A percentile compares a stretch with the other conserved stretches of the same genome.
These are phyloP conservation scores for Capsaspora owczarzaki DNA, from an alignment of 78 protist species.

Conservation along the genomic window DNA sequence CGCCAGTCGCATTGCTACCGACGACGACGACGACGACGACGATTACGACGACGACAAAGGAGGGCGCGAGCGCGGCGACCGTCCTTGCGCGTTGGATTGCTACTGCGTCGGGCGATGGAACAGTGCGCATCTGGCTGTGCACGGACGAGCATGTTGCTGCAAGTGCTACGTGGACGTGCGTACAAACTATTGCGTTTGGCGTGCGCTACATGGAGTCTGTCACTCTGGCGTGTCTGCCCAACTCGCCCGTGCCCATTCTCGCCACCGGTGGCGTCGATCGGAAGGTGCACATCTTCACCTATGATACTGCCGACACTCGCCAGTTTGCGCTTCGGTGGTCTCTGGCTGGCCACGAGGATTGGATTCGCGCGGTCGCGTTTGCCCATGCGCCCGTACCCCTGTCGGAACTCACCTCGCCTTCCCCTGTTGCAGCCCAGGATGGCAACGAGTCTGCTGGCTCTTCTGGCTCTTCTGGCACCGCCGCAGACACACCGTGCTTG, in stretches of 20 bases:
- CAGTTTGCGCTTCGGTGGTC: not conserved
- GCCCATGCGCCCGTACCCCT: not conserved
- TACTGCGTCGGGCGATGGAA: not conserved
- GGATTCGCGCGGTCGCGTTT: not conserved
- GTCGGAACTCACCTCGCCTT: no score
- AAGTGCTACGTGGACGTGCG: not conserved
- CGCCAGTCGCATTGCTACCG: no score
- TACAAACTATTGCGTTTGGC: not conserved
- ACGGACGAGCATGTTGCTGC: not conserved
- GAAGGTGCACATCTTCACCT: not conserved
- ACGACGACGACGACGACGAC: no score
- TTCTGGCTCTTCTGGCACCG: not conserved
- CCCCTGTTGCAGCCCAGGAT: no score
- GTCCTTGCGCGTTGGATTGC: no score
- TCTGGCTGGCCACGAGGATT: not conserved
- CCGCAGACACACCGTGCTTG: not conserved
- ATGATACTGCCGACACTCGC: not conserved
- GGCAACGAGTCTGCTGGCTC: not conserved
- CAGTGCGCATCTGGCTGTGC: slow-evolving; percentile 4
- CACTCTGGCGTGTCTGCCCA: not conserved
- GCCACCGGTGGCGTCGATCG: not conserved
- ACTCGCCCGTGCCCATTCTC: not conserved
- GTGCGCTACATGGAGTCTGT: not conserved
- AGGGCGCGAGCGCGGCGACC: no score
- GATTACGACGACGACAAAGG: no score